Percentiles rank a stretch among this genome's conserved stretches.
phyloP scores from a whole-genome alignment of 2,329 filamentous ascomycete species.

The Camptophora hylomeconis region DNA sequence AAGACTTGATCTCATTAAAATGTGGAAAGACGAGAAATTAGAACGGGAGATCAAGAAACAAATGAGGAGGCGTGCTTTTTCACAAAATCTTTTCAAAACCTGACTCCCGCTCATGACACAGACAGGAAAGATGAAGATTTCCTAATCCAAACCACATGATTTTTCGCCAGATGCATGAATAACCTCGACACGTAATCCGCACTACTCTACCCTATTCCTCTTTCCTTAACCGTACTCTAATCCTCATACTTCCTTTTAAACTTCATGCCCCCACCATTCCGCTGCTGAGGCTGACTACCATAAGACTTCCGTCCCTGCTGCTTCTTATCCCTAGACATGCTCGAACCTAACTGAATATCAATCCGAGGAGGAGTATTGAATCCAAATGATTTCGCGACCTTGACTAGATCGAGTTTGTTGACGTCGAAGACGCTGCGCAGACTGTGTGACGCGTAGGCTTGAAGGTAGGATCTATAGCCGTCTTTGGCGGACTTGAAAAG shows the following conservation, averaged over 20 bases:
- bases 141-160: too few species aligned
- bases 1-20: too few species aligned
- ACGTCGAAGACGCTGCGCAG: conserved; percentile 76
- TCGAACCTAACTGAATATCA: conserved; percentile 64
- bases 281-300: conserved; percentile 63
- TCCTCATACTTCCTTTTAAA: conserved; percentile 37
- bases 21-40: too few species aligned
- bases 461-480: conserved; percentile 78
- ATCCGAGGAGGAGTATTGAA: conserved; percentile 66
- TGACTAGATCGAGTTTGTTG: conserved; percentile 66
- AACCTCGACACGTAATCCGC: too few species aligned
- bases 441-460: conserved; percentile 83
- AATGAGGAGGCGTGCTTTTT: too few species aligned
- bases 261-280: conserved; percentile 27
- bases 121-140: too few species aligned
- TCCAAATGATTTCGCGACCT: conserved; percentile 74
- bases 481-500: conserved; percentile 49
- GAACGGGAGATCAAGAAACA: too few species aligned
- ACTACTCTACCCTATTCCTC: too few species aligned
- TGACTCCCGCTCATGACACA: too few species aligned
- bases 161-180: too few species aligned
- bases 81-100: too few species aligned
- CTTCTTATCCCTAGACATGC: conserved; percentile 39
- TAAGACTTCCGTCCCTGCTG: conserved; percentile 44
- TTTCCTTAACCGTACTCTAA: too few species aligned